Conservation (phyloP, 352 stramenopile species). For the Hyaloperonospora brassicae region DNA sequence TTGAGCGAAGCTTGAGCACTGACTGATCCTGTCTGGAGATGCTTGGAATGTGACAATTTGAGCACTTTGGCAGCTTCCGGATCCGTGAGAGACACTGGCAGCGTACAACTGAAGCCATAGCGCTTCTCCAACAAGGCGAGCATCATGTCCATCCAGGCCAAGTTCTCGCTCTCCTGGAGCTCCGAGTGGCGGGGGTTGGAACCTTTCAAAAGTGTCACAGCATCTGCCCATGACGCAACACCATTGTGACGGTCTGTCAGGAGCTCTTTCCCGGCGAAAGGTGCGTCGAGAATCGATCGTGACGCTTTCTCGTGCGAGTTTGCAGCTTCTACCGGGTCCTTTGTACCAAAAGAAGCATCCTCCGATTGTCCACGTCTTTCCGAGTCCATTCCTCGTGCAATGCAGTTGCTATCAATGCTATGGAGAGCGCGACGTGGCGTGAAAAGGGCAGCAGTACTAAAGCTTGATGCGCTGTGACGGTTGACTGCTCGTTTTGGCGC, state of each 20-base stretch:
- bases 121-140: constrained; percentile 58
- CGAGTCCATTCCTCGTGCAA: neutral
- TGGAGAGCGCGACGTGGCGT: constrained; percentile 25
- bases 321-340: constrained; percentile 10
- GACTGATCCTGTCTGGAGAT: constrained; percentile 10
- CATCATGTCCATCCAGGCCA: constrained; percentile 83
- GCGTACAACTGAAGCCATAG: constrained; percentile 28
- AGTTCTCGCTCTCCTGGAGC: constrained; percentile 41
- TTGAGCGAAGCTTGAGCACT: neutral
- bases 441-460: neutral
- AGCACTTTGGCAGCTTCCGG: constrained; percentile 39
- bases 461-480: constrained; percentile 1
- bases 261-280: neutral
- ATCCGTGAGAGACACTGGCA: constrained; percentile 34
- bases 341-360: neutral
- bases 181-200: constrained; percentile 1
- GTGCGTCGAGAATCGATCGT: neutral
- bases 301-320: constrained; percentile 1
- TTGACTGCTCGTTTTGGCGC: constrained; percentile 12
- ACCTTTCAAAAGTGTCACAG: neutral
- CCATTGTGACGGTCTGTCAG: constrained; percentile 10
- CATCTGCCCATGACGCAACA: neutral
- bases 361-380: constrained; percentile 3
- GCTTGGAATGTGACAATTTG: constrained; percentile 22
- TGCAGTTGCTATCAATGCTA: constrained; percentile 24